These are phyloP conservation scores for Vishniacozyma victoriae DNA, from an alignment of 768 basidiomycete species.

Conservation along the genomic window DNA sequence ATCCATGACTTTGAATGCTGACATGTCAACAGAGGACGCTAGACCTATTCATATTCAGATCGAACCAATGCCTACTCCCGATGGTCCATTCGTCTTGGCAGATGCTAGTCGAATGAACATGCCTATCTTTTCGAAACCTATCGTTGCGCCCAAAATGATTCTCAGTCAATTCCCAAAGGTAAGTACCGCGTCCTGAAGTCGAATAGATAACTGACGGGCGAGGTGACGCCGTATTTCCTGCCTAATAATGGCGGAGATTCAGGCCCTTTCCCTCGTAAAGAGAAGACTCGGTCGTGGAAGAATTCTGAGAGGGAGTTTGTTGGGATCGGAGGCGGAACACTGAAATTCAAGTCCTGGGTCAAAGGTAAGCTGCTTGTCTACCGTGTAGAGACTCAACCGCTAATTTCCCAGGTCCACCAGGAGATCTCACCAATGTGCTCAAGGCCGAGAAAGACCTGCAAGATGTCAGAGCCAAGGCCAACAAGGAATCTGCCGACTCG, in stretches of 20 bases:
- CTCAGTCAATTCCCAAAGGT: constrained; percentile 34
- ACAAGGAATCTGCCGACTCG: neutral
- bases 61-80: neutral
- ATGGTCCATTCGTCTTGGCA: constrained; percentile 22
- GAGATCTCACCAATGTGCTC: too few species aligned
- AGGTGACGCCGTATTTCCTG: constrained; percentile 33
- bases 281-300: constrained; percentile 27
- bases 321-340: constrained; percentile 29
- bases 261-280: constrained; percentile 30
- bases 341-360: constrained; percentile 28
- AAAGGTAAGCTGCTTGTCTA: constrained; percentile 20
- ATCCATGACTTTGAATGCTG: neutral
- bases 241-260: constrained; percentile 32
- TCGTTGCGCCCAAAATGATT: constrained; percentile 25
- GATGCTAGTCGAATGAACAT: constrained; percentile 24
- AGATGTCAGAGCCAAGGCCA: neutral
- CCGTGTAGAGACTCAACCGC: constrained; percentile 1
- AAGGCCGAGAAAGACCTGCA: too few species aligned
- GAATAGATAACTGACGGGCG: neutral
- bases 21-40: neutral
- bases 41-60: neutral
- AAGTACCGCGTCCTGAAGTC: neutral
- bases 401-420: too few species aligned
- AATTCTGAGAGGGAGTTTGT: constrained; percentile 8
- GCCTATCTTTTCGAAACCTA: constrained; percentile 34